Evolutionary conservation across 1,284 basidiomycete genomes (phyloP), one percentile per base, ranked within the genome.

Genomic region (Leccinum brunneo-olivaceum): DNA sequence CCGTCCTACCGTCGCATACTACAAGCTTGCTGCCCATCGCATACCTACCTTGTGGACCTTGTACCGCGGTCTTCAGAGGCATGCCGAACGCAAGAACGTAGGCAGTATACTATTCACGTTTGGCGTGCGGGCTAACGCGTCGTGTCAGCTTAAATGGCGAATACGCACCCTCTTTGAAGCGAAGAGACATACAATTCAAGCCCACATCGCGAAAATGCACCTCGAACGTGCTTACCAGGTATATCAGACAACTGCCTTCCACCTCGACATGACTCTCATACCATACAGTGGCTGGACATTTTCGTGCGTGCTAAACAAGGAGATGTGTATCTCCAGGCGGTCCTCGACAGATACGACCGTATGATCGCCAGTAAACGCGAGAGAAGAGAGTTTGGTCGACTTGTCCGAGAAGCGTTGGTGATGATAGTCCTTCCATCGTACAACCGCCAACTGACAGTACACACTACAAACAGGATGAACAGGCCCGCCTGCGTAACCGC

Each of bases 21-120:
- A 74, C 56, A 60, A 74, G 38, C 79, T 91, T 32, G 67, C 71
- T 0, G 78, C 77, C 0, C 91, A 94, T 60, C 77, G 81, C 20
- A 63, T 81, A 23, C 89, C 90, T 2, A 90, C 87, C 0, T 61
- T 84, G 58, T 81, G 81, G 79, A 60, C 71, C 0, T 65, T 92
- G 8, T 93, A 91, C 60, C 72, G 89, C 19, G 75, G 78, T 6
- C 68, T 93, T 5, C 58, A 88, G 34, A 69, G 71, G 23, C 60
- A 73, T 41, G 71, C 83, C 6, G 73, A 76, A 0, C 67, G 69
- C 18, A 69, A 74, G 21, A 67, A 78, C 53, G 84, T 85, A 57
- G 42, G 78, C 16, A 19, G 2, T 62, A 11, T 18, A 25, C 18
- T 2, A 19, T 1, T 46, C 36, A 12, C 35, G 46, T 34, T 37